phyloP scores from a whole-genome alignment of 176 grass and related monocot genomes.

The Microstegium vimineum region DNA sequence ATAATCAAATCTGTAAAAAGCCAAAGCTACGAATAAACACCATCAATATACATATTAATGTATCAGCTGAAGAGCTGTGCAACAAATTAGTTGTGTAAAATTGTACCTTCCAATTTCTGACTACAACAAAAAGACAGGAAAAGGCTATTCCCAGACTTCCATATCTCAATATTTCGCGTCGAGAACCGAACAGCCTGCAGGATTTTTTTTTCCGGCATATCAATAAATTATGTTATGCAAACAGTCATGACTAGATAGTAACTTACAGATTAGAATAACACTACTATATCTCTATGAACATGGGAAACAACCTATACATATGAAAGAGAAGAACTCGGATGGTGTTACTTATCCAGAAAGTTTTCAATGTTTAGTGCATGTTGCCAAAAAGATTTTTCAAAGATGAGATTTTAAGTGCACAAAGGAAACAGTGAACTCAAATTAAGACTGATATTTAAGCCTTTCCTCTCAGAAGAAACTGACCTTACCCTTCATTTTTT shows the following conservation, averaged over 20 bases:
- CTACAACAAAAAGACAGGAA: constrained; percentile 64
- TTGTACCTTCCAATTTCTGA: constrained; percentile 90
- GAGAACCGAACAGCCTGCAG: constrained; percentile 77
- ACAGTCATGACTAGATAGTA: constrained; percentile 3
- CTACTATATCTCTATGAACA: constrained; percentile 8
- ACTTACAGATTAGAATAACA: constrained; percentile 15
- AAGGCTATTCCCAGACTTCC: constrained; percentile 79
- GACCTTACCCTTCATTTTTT: constrained; percentile 86
- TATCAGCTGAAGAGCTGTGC: neutral
- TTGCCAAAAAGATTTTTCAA: constrained; percentile 7
- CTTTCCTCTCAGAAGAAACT: constrained; percentile 39
- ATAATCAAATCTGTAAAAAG: neutral
- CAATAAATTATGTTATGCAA: constrained; percentile 27
- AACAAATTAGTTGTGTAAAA: neutral
- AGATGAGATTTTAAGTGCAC: neutral
- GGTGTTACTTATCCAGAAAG: neutral
- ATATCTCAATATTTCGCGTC: constrained; percentile 79
- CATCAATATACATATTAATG: neutral
- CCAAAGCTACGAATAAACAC: constrained; percentile 4
- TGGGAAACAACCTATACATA: neutral
- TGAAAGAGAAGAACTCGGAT: neutral
- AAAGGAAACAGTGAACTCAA: neutral
- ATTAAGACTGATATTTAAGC: constrained; percentile 5
- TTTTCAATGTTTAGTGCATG: constrained; percentile 8
- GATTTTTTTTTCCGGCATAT: constrained; percentile 40